Evolutionary conservation across 495 filamentous ascomycete genomes (phyloP).

Genomic region (Talaromyces proteolyticus): DNA sequence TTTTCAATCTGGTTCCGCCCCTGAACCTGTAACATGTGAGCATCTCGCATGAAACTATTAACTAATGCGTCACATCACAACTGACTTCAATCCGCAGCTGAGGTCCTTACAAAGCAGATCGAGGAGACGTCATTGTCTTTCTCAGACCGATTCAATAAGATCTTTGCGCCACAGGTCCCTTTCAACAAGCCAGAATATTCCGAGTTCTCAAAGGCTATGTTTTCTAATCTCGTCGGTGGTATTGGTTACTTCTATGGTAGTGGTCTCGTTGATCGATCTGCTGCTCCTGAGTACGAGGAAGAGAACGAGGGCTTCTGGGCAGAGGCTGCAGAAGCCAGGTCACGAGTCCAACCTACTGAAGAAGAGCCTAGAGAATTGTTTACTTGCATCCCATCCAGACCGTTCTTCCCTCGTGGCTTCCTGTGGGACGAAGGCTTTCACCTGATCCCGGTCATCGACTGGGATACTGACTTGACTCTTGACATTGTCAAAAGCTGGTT

Average conservation of each 20-base stretch:
- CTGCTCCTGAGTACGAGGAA: constrained; percentile 87
- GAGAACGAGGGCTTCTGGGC: constrained; percentile 98
- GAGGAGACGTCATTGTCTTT: constrained; percentile 60
- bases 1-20: constrained; percentile 75
- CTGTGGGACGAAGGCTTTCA: constrained; percentile 99
- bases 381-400: constrained; percentile 85
- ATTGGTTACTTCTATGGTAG: constrained; percentile 94
- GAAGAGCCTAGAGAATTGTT: constrained; percentile 89
- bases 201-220: constrained; percentile 79
- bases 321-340: constrained; percentile 73
- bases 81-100: constrained; percentile 44
- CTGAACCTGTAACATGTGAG: constrained; percentile 51
- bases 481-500: constrained; percentile 96
- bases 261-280: constrained; percentile 81
- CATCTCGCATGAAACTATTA: too few relatives aligned
- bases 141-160: constrained; percentile 62
- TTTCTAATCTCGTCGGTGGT: constrained; percentile 90
- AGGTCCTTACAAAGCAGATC: constrained; percentile 65
- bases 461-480: constrained; percentile 87
- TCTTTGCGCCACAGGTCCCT: constrained; percentile 70
- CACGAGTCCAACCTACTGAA: constrained; percentile 51
- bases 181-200: constrained; percentile 69
- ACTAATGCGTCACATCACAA: too few relatives aligned
- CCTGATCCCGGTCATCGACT: constrained; percentile 84
- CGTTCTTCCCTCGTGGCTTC: constrained; percentile 96